Percentiles rank a stretch among this genome's conserved stretches.
These are phyloP conservation scores for Gaillardinia entomophila DNA, from an alignment of 805 yeast genomes.

Conservation along the genomic window DNA sequence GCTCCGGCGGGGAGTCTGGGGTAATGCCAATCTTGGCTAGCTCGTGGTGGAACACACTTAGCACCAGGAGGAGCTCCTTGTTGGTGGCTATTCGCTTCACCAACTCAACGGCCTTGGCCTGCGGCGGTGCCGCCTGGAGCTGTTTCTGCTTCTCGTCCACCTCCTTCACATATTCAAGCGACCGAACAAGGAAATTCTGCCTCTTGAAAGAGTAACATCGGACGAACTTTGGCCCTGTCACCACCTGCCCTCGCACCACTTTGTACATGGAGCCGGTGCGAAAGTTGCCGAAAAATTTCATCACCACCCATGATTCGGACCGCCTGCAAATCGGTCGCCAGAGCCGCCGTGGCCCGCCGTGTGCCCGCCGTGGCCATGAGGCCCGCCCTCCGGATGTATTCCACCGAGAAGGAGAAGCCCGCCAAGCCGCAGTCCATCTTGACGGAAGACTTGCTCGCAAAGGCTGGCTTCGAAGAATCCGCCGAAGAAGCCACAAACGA, in stretches of 20 bases:
- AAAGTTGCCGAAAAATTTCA: too few relatives aligned
- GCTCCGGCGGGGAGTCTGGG: conserved; percentile 7
- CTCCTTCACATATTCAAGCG: conserved; percentile 21
- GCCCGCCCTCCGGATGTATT: too few relatives aligned
- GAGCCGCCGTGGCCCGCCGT: too few relatives aligned
- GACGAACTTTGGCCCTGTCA: too few relatives aligned
- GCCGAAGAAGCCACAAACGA: conserved; percentile 7
- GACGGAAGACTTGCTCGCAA: conserved; percentile 74
- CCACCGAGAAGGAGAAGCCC: conserved; percentile 14
- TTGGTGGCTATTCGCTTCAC: conserved; percentile 14
- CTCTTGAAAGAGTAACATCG: too few relatives aligned
- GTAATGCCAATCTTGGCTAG: conserved; percentile 23
- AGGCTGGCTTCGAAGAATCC: conserved; percentile 71
- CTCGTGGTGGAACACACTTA: conserved; percentile 27
- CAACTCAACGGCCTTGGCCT: conserved; percentile 17
- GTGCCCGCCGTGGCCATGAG: too few relatives aligned
- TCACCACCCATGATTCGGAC: too few relatives aligned
- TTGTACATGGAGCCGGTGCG: too few relatives aligned
- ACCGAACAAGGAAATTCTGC: conserved; percentile 9
- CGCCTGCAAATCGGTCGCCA: too few relatives aligned
- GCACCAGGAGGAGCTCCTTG: conserved; percentile 24
- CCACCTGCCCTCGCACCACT: too few relatives aligned
- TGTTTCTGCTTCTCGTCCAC: conserved; percentile 20
- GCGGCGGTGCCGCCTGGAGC: conserved; percentile 14
- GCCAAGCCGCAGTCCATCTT: conserved; percentile 48